These are phyloP conservation scores for Citrus trifoliata DNA, from an alignment of 345 rosid genomes.

Conservation along the genomic window DNA sequence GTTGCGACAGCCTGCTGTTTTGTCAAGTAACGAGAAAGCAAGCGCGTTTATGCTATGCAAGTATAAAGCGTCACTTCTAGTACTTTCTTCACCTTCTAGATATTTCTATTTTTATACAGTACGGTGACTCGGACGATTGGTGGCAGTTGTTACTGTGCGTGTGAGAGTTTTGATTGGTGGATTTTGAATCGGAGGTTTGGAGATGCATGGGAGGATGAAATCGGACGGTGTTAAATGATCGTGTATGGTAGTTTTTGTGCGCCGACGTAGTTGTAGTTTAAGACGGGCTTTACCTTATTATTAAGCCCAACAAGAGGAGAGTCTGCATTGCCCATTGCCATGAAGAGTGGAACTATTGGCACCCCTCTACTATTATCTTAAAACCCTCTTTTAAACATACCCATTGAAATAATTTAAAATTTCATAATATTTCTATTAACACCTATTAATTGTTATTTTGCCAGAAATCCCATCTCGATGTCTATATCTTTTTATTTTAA, in stretches of 20 bases:
- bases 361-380: too few relatives aligned
- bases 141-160: neutral
- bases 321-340: too few relatives aligned
- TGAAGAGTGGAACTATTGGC: too few relatives aligned
- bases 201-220: neutral
- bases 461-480: too few relatives aligned
- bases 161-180: neutral
- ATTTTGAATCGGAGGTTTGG: neutral
- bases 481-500: too few relatives aligned
- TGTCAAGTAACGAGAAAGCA: neutral
- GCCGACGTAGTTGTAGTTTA: neutral
- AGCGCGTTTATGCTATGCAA: neutral
- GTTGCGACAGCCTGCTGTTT: neutral
- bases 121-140: neutral
- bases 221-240: neutral
- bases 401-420: too few relatives aligned
- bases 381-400: too few relatives aligned
- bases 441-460: too few relatives aligned
- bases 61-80: slow-evolving; percentile 8
- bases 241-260: neutral
- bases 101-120: neutral
- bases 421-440: too few relatives aligned
- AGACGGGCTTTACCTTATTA: neutral
- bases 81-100: slow-evolving; percentile 7
- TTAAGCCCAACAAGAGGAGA: neutral